These are phyloP conservation scores for Citrus inodora DNA, from an alignment of 345 rosid genomes.

Conservation along the genomic window DNA sequence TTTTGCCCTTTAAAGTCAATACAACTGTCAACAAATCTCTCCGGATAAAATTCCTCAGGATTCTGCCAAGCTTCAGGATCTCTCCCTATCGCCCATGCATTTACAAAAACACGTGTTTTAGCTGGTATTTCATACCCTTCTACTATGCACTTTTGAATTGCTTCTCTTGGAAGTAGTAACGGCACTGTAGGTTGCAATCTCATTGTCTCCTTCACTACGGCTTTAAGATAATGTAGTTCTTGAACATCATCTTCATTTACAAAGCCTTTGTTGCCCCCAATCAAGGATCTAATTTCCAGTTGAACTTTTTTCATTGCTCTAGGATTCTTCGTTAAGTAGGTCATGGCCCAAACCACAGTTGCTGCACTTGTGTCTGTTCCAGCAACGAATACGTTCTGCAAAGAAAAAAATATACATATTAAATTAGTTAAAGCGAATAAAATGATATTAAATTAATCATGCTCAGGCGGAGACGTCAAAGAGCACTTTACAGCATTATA, in stretches of 20 bases:
- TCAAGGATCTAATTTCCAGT: constrained; percentile 18
- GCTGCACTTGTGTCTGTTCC: constrained; percentile 33
- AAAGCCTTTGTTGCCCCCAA: constrained; percentile 21
- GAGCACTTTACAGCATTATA: too few relatives aligned
- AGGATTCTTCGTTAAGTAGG: constrained; percentile 30
- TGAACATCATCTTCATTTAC: constrained; percentile 32
- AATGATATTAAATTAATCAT: too few relatives aligned
- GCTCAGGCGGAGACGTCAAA: too few relatives aligned
- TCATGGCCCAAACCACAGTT: constrained; percentile 36
- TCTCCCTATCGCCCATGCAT: constrained; percentile 42
- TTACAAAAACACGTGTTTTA: not conserved
- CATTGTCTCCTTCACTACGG: constrained; percentile 43
- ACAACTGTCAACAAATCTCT: not conserved
- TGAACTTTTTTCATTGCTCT: constrained; percentile 32
- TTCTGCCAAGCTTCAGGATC: constrained; percentile 8
- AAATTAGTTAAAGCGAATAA: too few relatives aligned
- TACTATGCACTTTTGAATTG: not conserved
- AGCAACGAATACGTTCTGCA: constrained; percentile 31
- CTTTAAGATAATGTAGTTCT: constrained; percentile 31
- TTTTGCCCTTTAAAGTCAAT: constrained; percentile 23
- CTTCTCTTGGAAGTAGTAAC: constrained; percentile 16
- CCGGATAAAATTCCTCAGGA: not conserved
- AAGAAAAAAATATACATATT: not conserved
- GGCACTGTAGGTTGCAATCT: constrained; percentile 14
- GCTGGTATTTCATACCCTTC: constrained; percentile 2